Base-by-base conservation (phyloP, 331 rosid species). In the Cydonia oblonga region DNA sequence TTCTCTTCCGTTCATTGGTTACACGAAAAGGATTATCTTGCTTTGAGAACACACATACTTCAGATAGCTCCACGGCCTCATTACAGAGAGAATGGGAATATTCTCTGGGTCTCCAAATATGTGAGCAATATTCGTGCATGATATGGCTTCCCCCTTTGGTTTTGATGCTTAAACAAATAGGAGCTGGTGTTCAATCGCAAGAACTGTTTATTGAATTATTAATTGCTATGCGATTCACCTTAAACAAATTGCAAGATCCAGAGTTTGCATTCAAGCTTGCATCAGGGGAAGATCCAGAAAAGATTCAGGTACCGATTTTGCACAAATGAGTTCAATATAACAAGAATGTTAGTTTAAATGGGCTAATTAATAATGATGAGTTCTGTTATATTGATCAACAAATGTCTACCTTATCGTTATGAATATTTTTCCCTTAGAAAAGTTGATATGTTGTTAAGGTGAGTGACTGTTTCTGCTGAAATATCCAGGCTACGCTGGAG, bases 101-200 rank as follows among this genome's bases (percentile, higher is more conserved):
- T 81, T 83, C 67, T 60, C 86, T 89, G 77, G 93, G 85, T 7
- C 69, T 84, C 75, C 95, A 87, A 74, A 77, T 93, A 26, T 87
- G 97, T 77, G 96, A 84, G 72, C 96, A 90, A 54, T 89, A 80
- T 81, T 63, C 96, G 3, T 86, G 88, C 84, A 32, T 70, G 83
- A 85, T 81, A 44, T 93, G 98, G 97, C 92, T 93, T 83, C 98
- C 93, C 74, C 82, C 97, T 81, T 79, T 93, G 59, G 89, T 88
- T 74, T 22, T 72, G 81, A 49, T 87, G 69, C 84, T 90, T 74
- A 77, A 80, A n/a, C 86, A 70, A 75, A 65, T 82, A 49, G 85
- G 70, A 71, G 75, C 35, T 22, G 75, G 64, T 68, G 58, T 64
- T 54, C 54, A 76, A 56, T 61, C 78, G 64, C 76, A 71, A 65